Evolutionary conservation across 176 grass and related monocot species (phyloP).

Genomic region (Elymus sibiricus): DNA sequence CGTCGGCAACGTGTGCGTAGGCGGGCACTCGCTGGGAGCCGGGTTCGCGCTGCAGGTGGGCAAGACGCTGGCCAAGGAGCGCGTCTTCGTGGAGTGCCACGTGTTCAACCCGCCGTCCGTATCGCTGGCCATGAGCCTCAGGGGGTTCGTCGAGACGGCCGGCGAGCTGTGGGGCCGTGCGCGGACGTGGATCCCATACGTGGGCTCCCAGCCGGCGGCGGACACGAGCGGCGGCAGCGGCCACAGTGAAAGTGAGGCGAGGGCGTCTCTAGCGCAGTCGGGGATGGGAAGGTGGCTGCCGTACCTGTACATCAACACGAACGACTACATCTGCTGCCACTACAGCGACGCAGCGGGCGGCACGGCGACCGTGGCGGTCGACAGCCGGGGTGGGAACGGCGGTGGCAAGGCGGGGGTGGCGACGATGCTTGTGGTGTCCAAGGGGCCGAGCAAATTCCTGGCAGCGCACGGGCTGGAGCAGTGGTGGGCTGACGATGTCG

Average conservation of each 20-base stretch:
- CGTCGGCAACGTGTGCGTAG: slow-evolving; percentile 38
- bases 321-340: slow-evolving; percentile 86
- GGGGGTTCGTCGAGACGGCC: slow-evolving; percentile 51
- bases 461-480: slow-evolving; percentile 73
- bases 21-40: slow-evolving; percentile 75
- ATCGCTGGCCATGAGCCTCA: slow-evolving; percentile 70
- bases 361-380: slow-evolving; percentile 39
- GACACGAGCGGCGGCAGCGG: not conserved
- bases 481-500: slow-evolving; percentile 85
- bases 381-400: not conserved
- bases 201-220: not conserved
- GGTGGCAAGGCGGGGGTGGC: slow-evolving; percentile 9
- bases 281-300: slow-evolving; percentile 59
- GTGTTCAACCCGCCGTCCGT: slow-evolving; percentile 87
- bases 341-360: slow-evolving; percentile 44
- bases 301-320: slow-evolving; percentile 79
- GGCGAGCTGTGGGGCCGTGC: slow-evolving; percentile 58
- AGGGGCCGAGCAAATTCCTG: slow-evolving; percentile 71
- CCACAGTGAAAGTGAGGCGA: slow-evolving; percentile 6
- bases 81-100: slow-evolving; percentile 81
- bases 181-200: slow-evolving; percentile 36
- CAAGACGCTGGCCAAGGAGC: slow-evolving; percentile 72
- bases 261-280: not conserved
- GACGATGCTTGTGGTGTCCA: slow-evolving; percentile 55
- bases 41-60: slow-evolving; percentile 83